Evolutionary conservation across 768 basidiomycete genomes (phyloP), one percentile per base, ranked within the genome.

Genomic region (Pleurotus tuber-regium): DNA sequence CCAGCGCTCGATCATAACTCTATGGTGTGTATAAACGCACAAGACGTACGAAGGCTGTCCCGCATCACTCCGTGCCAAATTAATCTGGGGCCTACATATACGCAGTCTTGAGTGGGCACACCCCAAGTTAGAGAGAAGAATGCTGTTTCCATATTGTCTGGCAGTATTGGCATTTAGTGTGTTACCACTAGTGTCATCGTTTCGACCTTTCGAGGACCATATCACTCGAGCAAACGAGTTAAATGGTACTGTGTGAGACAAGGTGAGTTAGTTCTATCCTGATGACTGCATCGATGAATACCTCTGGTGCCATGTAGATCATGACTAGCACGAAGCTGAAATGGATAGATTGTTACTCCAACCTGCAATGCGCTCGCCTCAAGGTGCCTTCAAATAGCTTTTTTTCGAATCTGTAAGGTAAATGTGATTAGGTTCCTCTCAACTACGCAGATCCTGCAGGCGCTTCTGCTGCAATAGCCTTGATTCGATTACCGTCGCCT

Each of bases 391-490:
- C 10, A 21, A 26, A 16, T n/a, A 26, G 14, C 18, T 31, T 28
- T 23, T 9, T 10, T 18, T 14, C 9, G 12, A 10, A 21, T 35
- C 8, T 4, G 23, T 31, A 16, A 30, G 33, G 21, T 26, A 6
- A 18, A 30, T 16, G 53, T 18, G 11, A n/a, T 10, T 26, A 79
- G 76, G 75, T 77, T 11, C 76, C 77, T 18, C 58, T 78, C 26
- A 69, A 78, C 53, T 72, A 80, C 43, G 70, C 70, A 1, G 63
- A 73, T 4, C 70, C 74, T 2, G 33, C 59, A 12, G 71, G 70
- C 7, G 63, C 55, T n/a, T 63, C 66, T 46, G 75, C 72, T 1
- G 60, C 62, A 19, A 73, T 79, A 23, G 78, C 76, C 0, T 51
- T 79, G 7, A 66, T 70, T 14, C 68, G 74, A n/a, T 63, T 69